These are phyloP conservation scores for Penicillium bovifimosum DNA, from an alignment of 495 filamentous ascomycete genomes.

Conservation along the genomic window DNA sequence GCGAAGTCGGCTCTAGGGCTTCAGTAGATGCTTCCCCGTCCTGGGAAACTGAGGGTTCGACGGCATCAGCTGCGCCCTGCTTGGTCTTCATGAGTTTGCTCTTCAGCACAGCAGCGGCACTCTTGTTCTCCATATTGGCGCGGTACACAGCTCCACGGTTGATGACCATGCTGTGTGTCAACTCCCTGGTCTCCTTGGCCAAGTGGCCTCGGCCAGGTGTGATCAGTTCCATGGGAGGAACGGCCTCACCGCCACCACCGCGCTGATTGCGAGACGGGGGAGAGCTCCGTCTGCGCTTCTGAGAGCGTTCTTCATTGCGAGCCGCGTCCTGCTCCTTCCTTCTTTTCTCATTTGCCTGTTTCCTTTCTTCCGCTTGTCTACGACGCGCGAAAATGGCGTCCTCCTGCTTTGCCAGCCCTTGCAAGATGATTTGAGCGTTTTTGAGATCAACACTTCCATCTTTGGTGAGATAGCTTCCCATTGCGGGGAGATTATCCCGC, in stretches of 20 bases:
- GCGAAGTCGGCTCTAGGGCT: constrained; percentile 27
- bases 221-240: constrained; percentile 51
- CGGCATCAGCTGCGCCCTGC: constrained; percentile 16
- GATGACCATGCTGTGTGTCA: constrained; percentile 85
- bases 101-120: constrained; percentile 85
- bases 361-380: constrained; percentile 74
- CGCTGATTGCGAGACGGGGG: constrained; percentile 32
- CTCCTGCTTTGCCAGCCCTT: constrained; percentile 89
- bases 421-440: constrained; percentile 80
- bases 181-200: constrained; percentile 52
- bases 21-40: constrained; percentile 18
- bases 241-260: constrained; percentile 35
- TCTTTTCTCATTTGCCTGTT: constrained; percentile 69
- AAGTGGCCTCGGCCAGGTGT: constrained; percentile 53
- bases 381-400: constrained; percentile 87
- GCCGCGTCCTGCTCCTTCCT: constrained; percentile 63
- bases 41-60: constrained; percentile 12
- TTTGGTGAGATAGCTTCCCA: constrained; percentile 93
- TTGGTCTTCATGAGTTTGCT: constrained; percentile 59
- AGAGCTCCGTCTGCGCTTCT: constrained; percentile 42
- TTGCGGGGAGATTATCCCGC: constrained; percentile 83
- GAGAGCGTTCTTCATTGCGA: constrained; percentile 44
- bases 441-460: constrained; percentile 88
- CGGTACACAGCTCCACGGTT: constrained; percentile 70
- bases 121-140: constrained; percentile 86